phyloP scores from a whole-genome alignment of 371 early-diverging fungal genomes.

The Saksenaea vasiformis region DNA sequence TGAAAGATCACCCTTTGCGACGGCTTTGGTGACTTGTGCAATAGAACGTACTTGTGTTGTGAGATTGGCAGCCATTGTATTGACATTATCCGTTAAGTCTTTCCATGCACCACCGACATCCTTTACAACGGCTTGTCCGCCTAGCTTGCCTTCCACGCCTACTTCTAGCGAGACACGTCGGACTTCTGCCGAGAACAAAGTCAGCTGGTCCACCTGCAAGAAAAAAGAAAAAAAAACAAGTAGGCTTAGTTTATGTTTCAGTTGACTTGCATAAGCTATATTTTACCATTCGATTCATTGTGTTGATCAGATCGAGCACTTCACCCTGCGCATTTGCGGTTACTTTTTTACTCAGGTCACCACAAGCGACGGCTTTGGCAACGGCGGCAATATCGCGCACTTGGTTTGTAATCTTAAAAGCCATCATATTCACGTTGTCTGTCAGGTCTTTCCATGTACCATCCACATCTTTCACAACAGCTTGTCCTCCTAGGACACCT shows the following conservation, averaged over 20 bases:
- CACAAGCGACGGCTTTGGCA: conserved; percentile 48
- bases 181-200: too few relatives aligned
- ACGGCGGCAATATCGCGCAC: conserved; percentile 51
- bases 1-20: too few relatives aligned
- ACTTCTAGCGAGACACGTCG: too few relatives aligned
- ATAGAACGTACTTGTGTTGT: too few relatives aligned
- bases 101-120: too few relatives aligned
- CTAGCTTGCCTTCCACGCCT: too few relatives aligned
- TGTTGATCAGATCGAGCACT: conserved; percentile 48
- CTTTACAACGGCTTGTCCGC: conserved; percentile 15
- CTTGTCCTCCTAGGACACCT: conserved; percentile 64
- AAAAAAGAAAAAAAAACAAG: background rate
- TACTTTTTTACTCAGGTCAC: conserved; percentile 51
- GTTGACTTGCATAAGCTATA: background rate
- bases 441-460: conserved; percentile 67
- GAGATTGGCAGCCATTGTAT: too few relatives aligned
- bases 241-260: background rate
- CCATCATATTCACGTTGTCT: conserved; percentile 64
- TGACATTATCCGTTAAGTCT: too few relatives aligned
- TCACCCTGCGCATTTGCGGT: conserved; percentile 52
- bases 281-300: conserved; percentile 48
- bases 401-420: conserved; percentile 48
- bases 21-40: too few relatives aligned
- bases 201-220: too few relatives aligned
- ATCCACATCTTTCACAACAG: conserved; percentile 60